Conservation (phyloP, 441 rosid species). For the Cnidoscolus chayamansa region DNA sequence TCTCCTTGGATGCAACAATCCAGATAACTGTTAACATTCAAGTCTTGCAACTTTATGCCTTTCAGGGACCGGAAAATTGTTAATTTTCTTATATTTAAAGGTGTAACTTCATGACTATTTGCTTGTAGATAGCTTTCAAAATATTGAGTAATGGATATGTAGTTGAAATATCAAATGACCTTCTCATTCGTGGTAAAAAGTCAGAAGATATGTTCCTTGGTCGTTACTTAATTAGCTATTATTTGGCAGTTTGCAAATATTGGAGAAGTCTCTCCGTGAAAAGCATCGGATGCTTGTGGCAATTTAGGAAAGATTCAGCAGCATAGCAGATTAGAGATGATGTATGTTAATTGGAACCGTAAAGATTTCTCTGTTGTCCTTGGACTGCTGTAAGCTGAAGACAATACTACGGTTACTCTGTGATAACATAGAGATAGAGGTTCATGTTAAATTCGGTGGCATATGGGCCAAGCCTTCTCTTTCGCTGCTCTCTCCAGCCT, state of each 20-base stretch:
- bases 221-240: not conserved
- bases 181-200: not conserved
- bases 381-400: not conserved
- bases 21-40: not conserved
- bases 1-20: not conserved
- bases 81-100: slow-evolving; percentile 4
- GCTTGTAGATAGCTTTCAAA: not conserved
- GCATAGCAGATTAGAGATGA: slow-evolving; percentile 2
- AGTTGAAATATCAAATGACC: not conserved
- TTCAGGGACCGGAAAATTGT: not conserved
- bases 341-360: slow-evolving; percentile 7
- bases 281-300: too few species aligned
- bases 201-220: not conserved
- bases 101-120: not conserved
- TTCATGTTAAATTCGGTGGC: not conserved
- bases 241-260: slow-evolving; percentile 20
- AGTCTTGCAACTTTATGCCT: not conserved
- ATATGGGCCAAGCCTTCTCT: too few species aligned
- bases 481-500: too few species aligned
- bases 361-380: slow-evolving; percentile 1
- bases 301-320: slow-evolving; percentile 6
- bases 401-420: too few species aligned
- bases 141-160: not conserved
- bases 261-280: not conserved
- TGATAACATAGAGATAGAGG: not conserved